Evolutionary conservation across 2,329 filamentous ascomycete genomes (phyloP).

Genomic region (Calonectria henricotiae): DNA sequence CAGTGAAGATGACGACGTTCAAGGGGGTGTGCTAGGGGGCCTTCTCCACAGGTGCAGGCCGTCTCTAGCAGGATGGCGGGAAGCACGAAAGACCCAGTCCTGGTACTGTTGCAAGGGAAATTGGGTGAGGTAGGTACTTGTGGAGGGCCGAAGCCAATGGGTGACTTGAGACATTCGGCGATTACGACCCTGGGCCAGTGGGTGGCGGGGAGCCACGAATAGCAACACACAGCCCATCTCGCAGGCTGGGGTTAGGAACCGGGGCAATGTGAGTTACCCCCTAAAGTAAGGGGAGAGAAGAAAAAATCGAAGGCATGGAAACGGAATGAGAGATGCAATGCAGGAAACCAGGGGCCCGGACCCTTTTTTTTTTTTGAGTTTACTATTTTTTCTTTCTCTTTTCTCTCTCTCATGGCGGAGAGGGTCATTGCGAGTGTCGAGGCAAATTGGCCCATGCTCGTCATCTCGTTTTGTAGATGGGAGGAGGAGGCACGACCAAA

Average conservation of each 20-base stretch:
- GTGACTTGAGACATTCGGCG: conserved; percentile 29
- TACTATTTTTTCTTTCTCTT: conserved; percentile 11
- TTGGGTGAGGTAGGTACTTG: conserved; percentile 31
- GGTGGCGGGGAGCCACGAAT: conserved; percentile 37
- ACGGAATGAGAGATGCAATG: conserved; percentile 24
- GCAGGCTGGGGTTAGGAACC: conserved; percentile 16
- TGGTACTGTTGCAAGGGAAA: conserved; percentile 28
- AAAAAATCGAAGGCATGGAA: conserved; percentile 7
- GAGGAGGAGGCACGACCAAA: conserved; percentile 13
- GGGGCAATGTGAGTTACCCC: conserved; percentile 9
- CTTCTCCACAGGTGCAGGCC: conserved; percentile 27
- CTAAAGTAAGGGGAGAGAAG: conserved; percentile 25
- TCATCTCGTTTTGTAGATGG: background rate
- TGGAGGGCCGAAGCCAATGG: conserved; percentile 11
- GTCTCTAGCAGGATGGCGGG: conserved; percentile 9
- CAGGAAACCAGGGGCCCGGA: conserved; percentile 23
- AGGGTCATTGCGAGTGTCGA: conserved; percentile 22
- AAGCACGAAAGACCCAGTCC: conserved; percentile 34
- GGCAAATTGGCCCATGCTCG: background rate
- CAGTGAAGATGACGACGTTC: conserved; percentile 53
- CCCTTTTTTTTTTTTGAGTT: conserved; percentile 17
- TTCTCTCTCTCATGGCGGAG: background rate
- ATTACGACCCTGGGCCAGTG: conserved; percentile 33
- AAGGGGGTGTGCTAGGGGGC: conserved; percentile 41
- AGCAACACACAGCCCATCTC: conserved; percentile 37